These are phyloP conservation scores for Boletus semigastroideus DNA, from an alignment of 1,284 basidiomycete genomes.

Conservation along the genomic window DNA sequence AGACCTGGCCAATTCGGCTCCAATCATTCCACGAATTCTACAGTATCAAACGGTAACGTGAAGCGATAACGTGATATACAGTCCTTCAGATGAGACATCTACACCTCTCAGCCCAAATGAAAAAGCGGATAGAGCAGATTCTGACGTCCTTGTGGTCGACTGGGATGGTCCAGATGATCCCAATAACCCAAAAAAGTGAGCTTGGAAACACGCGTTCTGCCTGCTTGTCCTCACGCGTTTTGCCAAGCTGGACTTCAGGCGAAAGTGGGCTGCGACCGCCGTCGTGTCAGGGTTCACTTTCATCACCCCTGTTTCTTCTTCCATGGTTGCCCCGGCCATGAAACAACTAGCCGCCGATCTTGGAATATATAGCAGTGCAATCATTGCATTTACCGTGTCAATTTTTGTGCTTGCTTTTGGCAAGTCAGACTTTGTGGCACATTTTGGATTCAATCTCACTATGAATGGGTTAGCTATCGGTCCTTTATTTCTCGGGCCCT, in stretches of 20 bases:
- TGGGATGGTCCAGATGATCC: slow-evolving; percentile 39
- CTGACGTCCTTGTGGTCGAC: slow-evolving; percentile 27
- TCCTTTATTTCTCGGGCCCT: slow-evolving; percentile 53
- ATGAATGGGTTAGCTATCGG: slow-evolving; percentile 41
- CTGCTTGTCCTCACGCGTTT: neutral
- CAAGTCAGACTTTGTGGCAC: slow-evolving; percentile 20
- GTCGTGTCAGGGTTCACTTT: slow-evolving; percentile 52
- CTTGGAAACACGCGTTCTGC: neutral
- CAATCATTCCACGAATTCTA: no score
- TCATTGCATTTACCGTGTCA: slow-evolving; percentile 61
- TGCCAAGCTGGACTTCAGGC: slow-evolving; percentile 46
- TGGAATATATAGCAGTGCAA: slow-evolving; percentile 49
- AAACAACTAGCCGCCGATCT: slow-evolving; percentile 53
- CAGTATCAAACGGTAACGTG: no score
- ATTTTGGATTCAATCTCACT: neutral
- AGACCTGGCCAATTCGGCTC: no score
- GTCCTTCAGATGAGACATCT: no score
- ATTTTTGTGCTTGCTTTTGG: slow-evolving; percentile 71
- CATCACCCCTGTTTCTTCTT: slow-evolving; percentile 52
- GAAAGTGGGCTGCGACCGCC: slow-evolving; percentile 49
- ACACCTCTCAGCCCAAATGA: neutral
- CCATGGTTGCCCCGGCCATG: slow-evolving; percentile 70
- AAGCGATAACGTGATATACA: no score
- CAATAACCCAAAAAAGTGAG: slow-evolving; percentile 37
- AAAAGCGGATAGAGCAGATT: neutral